Base-by-base conservation (phyloP, 352 stramenopile species). In the Phytopythium helicoides region DNA sequence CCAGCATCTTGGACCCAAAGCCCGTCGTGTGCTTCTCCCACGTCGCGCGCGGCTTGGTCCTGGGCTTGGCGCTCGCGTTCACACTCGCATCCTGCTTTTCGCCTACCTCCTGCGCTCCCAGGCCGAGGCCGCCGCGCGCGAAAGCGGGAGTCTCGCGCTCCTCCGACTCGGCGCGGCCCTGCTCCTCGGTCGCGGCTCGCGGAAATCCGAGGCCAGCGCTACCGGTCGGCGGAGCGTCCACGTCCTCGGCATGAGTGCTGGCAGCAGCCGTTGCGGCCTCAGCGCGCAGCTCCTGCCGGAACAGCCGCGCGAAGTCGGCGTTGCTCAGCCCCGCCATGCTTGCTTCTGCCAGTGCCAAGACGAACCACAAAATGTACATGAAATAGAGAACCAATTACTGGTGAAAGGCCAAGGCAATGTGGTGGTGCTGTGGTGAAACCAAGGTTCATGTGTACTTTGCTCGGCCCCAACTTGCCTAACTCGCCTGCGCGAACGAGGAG, bases 11-110 rank as follows among this genome's bases (percentile, higher is more conserved):
- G 53, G 93, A 87, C 11, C 94, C 95, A 56, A 99, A 98, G 22
- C 94, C 95, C 57, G 97, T 98, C 15, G 94, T 98, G 72, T 99
- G 95, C 66, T 97, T 98, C 76, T 98, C 86, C 95, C 95, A 99
- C 34, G 64, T 47, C 51, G 73, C 85, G 35, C 66, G 79, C 47
- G 33, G 47, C 34, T 42, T 53, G 19, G 41, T 15, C 23, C 18
- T 35, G 6, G 39, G 18, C 16, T 41, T 46, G 26, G 25, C 10
- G 36, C 46, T 15, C 1, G 19, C 26, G 3, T 19, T 42, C 15
- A 38, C 48, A 25, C 15, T 19, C 47, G n/a, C 12, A 47, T 44
- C n/a, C 14, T 67, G 56, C 10, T 66, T 21, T 34, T 35, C 60
- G 10, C 54, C 49, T 9, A 46, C 15, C 3, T 14, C 10, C 11